A percentile compares a stretch with the other conserved stretches of the same genome.
These are phyloP conservation scores for Podospora conica DNA, from an alignment of 495 filamentous ascomycete genomes.

Conservation along the genomic window DNA sequence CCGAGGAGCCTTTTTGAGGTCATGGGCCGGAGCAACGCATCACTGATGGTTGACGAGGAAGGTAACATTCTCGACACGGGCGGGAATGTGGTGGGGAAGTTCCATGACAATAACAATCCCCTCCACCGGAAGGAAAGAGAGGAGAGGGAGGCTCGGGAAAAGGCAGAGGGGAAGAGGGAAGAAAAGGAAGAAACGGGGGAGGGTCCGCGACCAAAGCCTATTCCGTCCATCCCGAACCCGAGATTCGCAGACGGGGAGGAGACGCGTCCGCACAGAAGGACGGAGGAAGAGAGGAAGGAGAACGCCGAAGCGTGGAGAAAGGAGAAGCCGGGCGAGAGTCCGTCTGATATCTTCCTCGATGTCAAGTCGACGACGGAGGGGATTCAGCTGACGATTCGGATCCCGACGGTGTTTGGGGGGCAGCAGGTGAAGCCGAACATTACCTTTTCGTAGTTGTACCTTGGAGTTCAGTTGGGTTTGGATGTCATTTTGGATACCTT, in stretches of 20 bases:
- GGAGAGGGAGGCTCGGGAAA: conserved; percentile 11
- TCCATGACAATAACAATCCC: conserved; percentile 36
- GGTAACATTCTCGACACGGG: conserved; percentile 41
- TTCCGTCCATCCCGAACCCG: background rate
- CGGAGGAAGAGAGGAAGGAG: conserved; percentile 29
- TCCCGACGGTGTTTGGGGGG: conserved; percentile 43
- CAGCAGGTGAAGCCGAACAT: conserved; percentile 29
- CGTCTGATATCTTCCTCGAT: conserved; percentile 47
- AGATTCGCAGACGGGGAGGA: conserved; percentile 4
- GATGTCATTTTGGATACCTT: background rate
- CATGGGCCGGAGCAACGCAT: conserved; percentile 29
- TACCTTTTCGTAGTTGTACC: conserved; percentile 23
- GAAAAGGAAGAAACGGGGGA: background rate
- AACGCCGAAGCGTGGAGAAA: conserved; percentile 37
- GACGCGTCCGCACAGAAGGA: conserved; percentile 16
- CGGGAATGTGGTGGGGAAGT: conserved; percentile 41
- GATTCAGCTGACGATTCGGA: conserved; percentile 46
- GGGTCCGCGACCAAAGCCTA: background rate
- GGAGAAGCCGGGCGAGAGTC: conserved; percentile 36
- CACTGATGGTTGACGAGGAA: conserved; percentile 38
- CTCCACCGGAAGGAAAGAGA: conserved; percentile 23
- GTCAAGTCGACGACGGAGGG: conserved; percentile 48
- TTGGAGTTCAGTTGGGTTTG: background rate
- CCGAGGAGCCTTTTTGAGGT: conserved; percentile 32
- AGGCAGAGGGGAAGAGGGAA: background rate